Base-by-base conservation (phyloP, 495 filamentous ascomycete species). In the Lasiosphaeriaceae sp. region DNA sequence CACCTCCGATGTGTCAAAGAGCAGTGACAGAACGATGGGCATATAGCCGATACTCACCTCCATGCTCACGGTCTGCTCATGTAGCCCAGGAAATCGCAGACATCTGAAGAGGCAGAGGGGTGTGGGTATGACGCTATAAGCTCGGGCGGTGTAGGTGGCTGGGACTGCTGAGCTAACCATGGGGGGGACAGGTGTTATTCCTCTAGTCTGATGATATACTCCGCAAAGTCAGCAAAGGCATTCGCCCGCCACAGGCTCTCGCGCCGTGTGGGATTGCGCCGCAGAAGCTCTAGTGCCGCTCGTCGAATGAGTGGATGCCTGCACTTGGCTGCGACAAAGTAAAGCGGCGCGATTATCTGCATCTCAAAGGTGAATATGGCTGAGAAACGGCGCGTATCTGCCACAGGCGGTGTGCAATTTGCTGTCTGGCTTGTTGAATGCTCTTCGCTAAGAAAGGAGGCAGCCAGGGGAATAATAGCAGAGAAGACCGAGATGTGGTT, bases 321-420 rank as follows among this genome's bases (percentile, higher is more conserved):
- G 57, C 79, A 82, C 63, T 78, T 82, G 29, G 75, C 68, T 1
- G 71, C 72, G 17, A 79, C 74, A 58, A 79, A 79, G 51, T 74
- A 82, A 2, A 83, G 67, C 2, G 77, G 71, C 2, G 75, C 72
- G 20, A 77, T 72, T 14, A 77, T 66, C 37, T 78, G 74, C 66
- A 75, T 78, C 56, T 81, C 80, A 43, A 80, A 81, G 14, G 70
- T 76, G 57, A 81, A 81, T 9, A 69, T 55, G 31, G 67, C 41
- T 2, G 64, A 59, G 26, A 69, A 64, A n/a, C 59, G 62, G 16
- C 62, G 64, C 7, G 58, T 31, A 47, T 64, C 60, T 11, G 48
- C 37, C 24, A 46, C 29, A 2, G 56, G 44, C 12, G 50, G 39
- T 31, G 43, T 22, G 14, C 17, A 6, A 12, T 55, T 21, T 2